Conservation (phyloP, 352 stramenopile genomes). For the Phytophthora syringae region DNA sequence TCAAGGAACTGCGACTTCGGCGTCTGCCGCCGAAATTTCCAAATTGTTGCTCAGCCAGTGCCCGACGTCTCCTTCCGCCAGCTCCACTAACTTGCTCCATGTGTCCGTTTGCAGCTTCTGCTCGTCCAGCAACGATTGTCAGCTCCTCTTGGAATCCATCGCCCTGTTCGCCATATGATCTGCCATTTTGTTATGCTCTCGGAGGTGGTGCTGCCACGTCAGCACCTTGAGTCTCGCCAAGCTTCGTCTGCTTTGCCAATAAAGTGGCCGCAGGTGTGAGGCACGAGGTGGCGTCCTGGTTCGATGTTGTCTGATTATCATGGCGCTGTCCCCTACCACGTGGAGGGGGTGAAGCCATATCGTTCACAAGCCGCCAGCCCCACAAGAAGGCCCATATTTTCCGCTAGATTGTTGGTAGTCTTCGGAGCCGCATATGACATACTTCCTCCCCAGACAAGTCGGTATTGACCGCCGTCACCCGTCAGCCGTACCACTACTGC, state of each 20-base stretch:
- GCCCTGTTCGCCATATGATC: constrained; percentile 1
- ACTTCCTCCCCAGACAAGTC: not conserved
- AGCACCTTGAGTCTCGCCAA: not conserved
- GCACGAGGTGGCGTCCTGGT: too few species aligned
- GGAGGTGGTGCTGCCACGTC: not conserved
- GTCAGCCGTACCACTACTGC: not conserved
- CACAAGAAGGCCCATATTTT: too few species aligned
- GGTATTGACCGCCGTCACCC: not conserved
- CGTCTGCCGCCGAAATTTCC: not conserved
- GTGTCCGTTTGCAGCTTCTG: too few species aligned
- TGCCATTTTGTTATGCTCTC: constrained; percentile 3
- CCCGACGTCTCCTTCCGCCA: not conserved
- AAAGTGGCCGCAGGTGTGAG: too few species aligned
- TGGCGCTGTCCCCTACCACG: too few species aligned
- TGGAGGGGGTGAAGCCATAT: too few species aligned
- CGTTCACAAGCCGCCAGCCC: too few species aligned
- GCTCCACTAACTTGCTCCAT: not conserved
- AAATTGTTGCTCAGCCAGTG: not conserved
- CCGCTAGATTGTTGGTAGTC: constrained; percentile 12
- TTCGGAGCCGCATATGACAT: constrained; percentile 4
- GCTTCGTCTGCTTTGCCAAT: too few species aligned
- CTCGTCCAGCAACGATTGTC: not conserved
- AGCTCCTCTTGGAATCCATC: constrained; percentile 1
- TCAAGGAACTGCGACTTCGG: not conserved
- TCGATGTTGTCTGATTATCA: too few species aligned